Evolutionary conservation across 2,329 filamentous ascomycete species (phyloP).

Genomic region (Gaeumannomyces sp.): DNA sequence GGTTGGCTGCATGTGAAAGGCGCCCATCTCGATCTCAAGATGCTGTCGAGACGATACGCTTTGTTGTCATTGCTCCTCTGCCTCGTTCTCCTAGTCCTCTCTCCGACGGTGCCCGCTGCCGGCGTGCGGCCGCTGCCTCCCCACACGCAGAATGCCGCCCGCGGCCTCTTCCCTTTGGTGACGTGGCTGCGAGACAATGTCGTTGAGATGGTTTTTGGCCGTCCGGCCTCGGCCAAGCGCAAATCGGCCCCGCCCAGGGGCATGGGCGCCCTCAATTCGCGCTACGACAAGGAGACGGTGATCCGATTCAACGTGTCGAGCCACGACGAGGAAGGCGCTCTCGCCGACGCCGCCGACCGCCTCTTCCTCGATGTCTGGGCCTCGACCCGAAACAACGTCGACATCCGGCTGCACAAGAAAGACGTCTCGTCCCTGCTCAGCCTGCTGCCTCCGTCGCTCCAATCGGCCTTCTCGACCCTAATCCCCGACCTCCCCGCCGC

Average conservation of each 20-base stretch:
- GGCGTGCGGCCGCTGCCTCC: conserved; percentile 4
- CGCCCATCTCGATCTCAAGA: neutral
- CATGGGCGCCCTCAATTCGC: conserved; percentile 17
- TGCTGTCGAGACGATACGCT: conserved; percentile 7
- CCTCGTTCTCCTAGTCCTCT: conserved; percentile 7
- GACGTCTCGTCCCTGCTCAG: conserved; percentile 73
- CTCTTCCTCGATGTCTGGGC: conserved; percentile 90
- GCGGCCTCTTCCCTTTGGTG: conserved; percentile 36
- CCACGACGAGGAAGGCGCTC: conserved; percentile 58
- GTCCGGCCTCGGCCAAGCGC: conserved; percentile 26
- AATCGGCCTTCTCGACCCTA: conserved; percentile 64
- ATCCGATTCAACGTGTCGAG: conserved; percentile 77
- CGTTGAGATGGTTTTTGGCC: conserved; percentile 45
- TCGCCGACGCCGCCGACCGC: conserved; percentile 66
- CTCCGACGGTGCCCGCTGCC: conserved; percentile 6
- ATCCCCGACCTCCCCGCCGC: conserved; percentile 75
- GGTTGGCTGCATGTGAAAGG: neutral
- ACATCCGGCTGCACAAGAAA: conserved; percentile 72
- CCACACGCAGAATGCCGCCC: neutral
- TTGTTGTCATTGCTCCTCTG: conserved; percentile 1
- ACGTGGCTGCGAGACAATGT: conserved; percentile 44
- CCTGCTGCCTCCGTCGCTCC: conserved; percentile 69
- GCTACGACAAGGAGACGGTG: conserved; percentile 77
- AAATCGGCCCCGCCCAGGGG: conserved; percentile 21
- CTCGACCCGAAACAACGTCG: conserved; percentile 72